phyloP scores from a whole-genome alignment of 2,329 filamentous ascomycete species.

The Pestalotiopsis sp. region DNA sequence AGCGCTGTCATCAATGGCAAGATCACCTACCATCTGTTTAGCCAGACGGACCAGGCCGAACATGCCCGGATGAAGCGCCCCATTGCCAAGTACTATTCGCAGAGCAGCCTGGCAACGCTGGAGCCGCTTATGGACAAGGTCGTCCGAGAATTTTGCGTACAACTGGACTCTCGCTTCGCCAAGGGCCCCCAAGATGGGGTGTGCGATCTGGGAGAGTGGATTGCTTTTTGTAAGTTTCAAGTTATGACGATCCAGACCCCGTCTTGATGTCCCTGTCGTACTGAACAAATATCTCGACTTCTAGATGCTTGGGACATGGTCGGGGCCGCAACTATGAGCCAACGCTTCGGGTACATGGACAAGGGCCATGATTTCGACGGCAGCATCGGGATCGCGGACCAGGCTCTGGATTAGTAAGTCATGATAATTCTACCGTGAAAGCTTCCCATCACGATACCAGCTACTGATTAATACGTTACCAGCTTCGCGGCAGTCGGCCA shows the following conservation, averaged over 20 bases:
- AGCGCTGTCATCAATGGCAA: conserved; percentile 27
- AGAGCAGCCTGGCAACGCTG: conserved; percentile 22
- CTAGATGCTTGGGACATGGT: conserved; percentile 42
- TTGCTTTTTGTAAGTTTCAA: conserved; percentile 24
- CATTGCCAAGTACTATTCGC: conserved; percentile 26
- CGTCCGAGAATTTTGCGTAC: conserved; percentile 24
- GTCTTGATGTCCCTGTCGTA: no score
- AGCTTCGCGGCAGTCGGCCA: conserved; percentile 29
- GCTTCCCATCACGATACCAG: neutral
- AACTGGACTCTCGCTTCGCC: conserved; percentile 27
- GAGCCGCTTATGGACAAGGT: conserved; percentile 29
- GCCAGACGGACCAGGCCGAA: conserved; percentile 23
- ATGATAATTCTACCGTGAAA: neutral
- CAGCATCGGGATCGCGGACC: conserved; percentile 28
- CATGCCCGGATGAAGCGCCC: conserved; percentile 27
- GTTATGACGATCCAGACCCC: no score
- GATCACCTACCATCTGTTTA: conserved; percentile 34
- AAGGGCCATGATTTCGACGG: conserved; percentile 36
- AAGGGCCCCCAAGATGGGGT: conserved; percentile 13
- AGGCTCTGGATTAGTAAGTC: conserved; percentile 32
- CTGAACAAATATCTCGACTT: no score
- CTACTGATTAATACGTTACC: neutral
- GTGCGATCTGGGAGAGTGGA: conserved; percentile 28
- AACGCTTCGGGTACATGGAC: conserved; percentile 42
- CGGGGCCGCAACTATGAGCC: conserved; percentile 40